phyloP scores from a whole-genome alignment of 768 basidiomycete genomes.

The Kwoniella bestiolae region DNA sequence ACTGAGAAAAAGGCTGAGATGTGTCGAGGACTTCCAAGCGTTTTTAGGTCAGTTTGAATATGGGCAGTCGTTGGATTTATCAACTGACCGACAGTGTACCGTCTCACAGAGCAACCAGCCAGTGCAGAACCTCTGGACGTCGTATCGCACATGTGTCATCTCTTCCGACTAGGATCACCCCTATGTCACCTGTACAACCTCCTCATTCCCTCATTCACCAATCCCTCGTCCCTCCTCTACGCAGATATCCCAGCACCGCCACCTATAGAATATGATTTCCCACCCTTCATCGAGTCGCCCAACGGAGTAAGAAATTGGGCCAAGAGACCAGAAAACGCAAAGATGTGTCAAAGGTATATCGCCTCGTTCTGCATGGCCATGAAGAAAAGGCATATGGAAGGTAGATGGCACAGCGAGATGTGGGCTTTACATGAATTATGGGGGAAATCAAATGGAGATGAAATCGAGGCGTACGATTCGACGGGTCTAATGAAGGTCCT shows the following conservation, averaged over 20 bases:
- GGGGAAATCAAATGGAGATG: constrained; percentile 68
- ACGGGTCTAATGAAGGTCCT: constrained; percentile 78
- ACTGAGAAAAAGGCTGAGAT: constrained; percentile 42
- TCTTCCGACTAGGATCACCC: constrained; percentile 87
- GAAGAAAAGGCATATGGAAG: constrained; percentile 66
- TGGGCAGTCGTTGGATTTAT: background rate
- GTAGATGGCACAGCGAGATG: constrained; percentile 70
- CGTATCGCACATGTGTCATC: constrained; percentile 91
- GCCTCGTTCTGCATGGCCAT: constrained; percentile 90
- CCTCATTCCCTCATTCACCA: constrained; percentile 61
- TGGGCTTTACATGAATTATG: constrained; percentile 92
- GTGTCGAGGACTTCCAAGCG: constrained; percentile 49
- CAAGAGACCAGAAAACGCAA: constrained; percentile 67
- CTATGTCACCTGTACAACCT: constrained; percentile 96
- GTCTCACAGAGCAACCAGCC: constrained; percentile 40
- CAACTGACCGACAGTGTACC: constrained; percentile 8
- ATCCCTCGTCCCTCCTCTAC: constrained; percentile 35
- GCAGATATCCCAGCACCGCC: constrained; percentile 27
- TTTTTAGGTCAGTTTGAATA: constrained; percentile 47
- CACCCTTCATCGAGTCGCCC: constrained; percentile 42
- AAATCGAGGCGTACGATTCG: constrained; percentile 80
- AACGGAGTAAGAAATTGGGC: constrained; percentile 53
- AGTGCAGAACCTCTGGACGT: constrained; percentile 65
- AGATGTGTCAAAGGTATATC: constrained; percentile 85
- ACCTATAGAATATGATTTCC: constrained; percentile 49